phyloP scores from a whole-genome alignment of 148 eudicot genomes.

The Bassia scoparia region DNA sequence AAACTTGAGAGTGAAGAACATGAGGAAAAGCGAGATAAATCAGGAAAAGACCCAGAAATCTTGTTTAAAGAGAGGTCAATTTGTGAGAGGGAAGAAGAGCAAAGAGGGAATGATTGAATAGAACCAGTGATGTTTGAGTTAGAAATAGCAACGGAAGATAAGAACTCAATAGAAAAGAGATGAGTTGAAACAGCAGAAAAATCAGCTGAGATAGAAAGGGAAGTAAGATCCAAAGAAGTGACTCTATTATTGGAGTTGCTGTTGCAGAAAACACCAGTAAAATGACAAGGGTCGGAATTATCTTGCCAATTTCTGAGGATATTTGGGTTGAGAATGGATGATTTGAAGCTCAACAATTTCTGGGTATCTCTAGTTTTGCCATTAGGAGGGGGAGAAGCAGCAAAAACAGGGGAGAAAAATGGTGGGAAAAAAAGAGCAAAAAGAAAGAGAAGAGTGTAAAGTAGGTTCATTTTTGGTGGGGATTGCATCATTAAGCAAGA shows the following conservation, averaged over 20 bases:
- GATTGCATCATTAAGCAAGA: neutral
- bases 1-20: slow-evolving; percentile 45
- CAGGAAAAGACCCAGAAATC: slow-evolving; percentile 47
- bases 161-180: slow-evolving; percentile 39
- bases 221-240: slow-evolving; percentile 46
- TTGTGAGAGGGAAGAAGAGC: slow-evolving; percentile 31
- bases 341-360: slow-evolving; percentile 63
- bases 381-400: slow-evolving; percentile 4
- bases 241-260: slow-evolving; percentile 36
- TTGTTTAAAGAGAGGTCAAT: slow-evolving; percentile 65
- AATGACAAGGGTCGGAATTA: slow-evolving; percentile 47
- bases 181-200: slow-evolving; percentile 33
- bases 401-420: slow-evolving; percentile 21
- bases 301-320: slow-evolving; percentile 50
- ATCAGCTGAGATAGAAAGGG: slow-evolving; percentile 34
- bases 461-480: slow-evolving; percentile 24
- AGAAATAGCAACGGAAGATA: slow-evolving; percentile 41
- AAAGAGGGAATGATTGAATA: slow-evolving; percentile 24
- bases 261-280: slow-evolving; percentile 62
- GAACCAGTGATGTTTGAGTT: slow-evolving; percentile 53
- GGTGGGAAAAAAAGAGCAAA: neutral
- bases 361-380: slow-evolving; percentile 30
- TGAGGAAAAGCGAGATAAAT: slow-evolving; percentile 33
- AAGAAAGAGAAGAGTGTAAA: slow-evolving; percentile 12
- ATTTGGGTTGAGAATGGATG: slow-evolving; percentile 44